Percentiles rank a stretch among this genome's conserved stretches.
These are phyloP conservation scores for Colletotrichum camelliae DNA, from an alignment of 2,329 filamentous ascomycete genomes.

Conservation along the genomic window DNA sequence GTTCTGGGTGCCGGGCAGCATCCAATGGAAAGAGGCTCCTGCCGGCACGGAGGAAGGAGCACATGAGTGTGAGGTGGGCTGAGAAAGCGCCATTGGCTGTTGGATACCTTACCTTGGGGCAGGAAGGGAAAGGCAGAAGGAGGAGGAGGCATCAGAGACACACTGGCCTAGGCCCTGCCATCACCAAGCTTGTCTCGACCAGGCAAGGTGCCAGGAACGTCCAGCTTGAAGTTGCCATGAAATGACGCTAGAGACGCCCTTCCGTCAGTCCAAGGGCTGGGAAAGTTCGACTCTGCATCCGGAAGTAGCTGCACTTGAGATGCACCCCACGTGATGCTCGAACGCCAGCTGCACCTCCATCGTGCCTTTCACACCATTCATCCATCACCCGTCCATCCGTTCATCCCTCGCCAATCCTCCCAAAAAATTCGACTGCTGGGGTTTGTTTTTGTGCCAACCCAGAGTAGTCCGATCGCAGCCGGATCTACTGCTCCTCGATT, in stretches of 20 bases:
- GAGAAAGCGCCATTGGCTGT: not conserved
- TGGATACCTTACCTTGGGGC: not conserved
- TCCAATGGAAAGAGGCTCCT: not conserved
- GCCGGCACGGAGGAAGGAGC: not conserved
- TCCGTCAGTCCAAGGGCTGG: not conserved
- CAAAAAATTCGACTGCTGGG: not conserved
- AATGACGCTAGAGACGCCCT: not conserved
- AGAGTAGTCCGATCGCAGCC: not conserved
- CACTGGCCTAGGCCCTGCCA: not conserved
- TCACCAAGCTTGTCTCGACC: not conserved
- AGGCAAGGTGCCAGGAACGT: constrained; percentile 1
- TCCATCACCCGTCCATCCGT: not conserved
- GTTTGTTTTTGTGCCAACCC: not conserved
- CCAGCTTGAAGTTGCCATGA: not conserved
- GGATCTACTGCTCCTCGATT: not conserved
- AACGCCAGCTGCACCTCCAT: not conserved
- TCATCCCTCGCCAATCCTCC: not conserved
- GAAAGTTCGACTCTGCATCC: constrained; percentile 11
- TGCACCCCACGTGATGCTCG: constrained; percentile 5
- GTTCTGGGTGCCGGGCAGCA: not conserved
- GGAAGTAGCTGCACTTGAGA: not conserved
- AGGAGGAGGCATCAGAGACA: not conserved
- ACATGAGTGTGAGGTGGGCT: not conserved
- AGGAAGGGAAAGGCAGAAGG: not conserved
- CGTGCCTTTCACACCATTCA: not conserved